Evolutionary conservation across 23 red algal genomes (phyloP), one percentile per base, ranked within the genome.

Genomic region (Cyanidium caldarium): DNA sequence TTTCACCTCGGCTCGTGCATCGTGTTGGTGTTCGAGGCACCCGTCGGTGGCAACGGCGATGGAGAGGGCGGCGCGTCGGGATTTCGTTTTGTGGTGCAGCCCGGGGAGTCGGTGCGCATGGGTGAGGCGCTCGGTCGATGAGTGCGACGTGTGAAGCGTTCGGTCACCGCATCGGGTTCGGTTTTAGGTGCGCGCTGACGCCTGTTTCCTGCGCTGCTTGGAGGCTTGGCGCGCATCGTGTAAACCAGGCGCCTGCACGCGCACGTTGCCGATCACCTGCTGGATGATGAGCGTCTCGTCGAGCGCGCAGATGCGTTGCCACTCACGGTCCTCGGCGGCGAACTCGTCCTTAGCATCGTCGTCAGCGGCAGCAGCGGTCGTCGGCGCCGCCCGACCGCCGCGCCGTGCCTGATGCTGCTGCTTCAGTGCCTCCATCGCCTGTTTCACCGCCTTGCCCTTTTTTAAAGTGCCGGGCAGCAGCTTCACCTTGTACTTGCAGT

Each of bases 401-500:
- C 23, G 26, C 3, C 13, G 12, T 45, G 17, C 12, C n/a, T 43
- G 42, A 36, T 39, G 19, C 12, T 41, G 13, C 23, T 23, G 12
- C 3, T 25, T 23, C n/a, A n/a, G n/a, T n/a, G n/a, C n/a, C 12
- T 20, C 42, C 5, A 69, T 10, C 38, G 26, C 19, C 30, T 69
- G 38, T 20, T 87, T 73, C 44, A 76, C 82, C 35, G 79, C 92
- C 44, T 88, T 88, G 57, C 92, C 92, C 25, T 84, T 80, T 45
- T 87, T 98, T 42, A 79, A 58, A 7, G 69, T 78, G 3, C 92
- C 92, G 13, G 92, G 92, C 45, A 98, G 75, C 25, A 98, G 57
- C 78, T 98, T 98, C 15, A 86, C 83, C 40, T 77, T 72, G 76
- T 98, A 98, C 68, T 78, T 56, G 44, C 79, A 98, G 33, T 74